These are phyloP conservation scores for Wakefieldia striispora DNA, from an alignment of 768 basidiomycete genomes.

Conservation along the genomic window DNA sequence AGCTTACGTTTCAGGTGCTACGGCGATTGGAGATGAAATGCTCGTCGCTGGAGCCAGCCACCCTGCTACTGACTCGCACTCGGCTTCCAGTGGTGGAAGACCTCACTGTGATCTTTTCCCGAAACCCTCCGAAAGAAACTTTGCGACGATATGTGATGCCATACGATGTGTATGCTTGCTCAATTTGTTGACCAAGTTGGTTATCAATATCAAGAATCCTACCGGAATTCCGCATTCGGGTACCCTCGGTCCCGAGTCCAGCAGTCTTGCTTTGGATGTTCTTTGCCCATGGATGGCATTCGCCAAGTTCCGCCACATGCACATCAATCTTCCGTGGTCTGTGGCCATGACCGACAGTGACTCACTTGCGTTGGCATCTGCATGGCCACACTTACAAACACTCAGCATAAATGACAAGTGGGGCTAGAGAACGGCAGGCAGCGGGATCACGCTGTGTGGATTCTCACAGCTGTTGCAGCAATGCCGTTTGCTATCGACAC, in stretches of 20 bases:
- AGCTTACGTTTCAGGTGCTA: constrained; percentile 1
- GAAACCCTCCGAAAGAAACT: background rate
- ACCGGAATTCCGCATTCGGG: too few species aligned
- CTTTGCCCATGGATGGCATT: background rate
- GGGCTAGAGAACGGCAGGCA: constrained; percentile 1
- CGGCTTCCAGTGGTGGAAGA: background rate
- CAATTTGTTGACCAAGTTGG: background rate
- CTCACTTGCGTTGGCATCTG: constrained; percentile 5
- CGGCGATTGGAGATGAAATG: constrained; percentile 2
- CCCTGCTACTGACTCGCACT: background rate
- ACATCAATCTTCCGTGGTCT: constrained; percentile 3
- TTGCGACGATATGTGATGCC: background rate
- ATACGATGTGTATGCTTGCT: background rate
- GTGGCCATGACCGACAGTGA: constrained; percentile 3
- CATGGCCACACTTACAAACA: constrained; percentile 6
- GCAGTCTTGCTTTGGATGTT: background rate
- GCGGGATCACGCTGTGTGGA: constrained; percentile 6
- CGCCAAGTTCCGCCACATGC: background rate
- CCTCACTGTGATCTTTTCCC: background rate
- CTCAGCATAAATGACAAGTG: constrained; percentile 9
- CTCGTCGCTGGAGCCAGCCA: background rate
- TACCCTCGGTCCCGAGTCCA: too few species aligned
- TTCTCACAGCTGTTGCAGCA: background rate
- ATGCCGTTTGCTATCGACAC: background rate
- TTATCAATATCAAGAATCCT: too few species aligned